Evolutionary conservation across 306 rosid species (phyloP).

Genomic region (Cajanus cajan): DNA sequence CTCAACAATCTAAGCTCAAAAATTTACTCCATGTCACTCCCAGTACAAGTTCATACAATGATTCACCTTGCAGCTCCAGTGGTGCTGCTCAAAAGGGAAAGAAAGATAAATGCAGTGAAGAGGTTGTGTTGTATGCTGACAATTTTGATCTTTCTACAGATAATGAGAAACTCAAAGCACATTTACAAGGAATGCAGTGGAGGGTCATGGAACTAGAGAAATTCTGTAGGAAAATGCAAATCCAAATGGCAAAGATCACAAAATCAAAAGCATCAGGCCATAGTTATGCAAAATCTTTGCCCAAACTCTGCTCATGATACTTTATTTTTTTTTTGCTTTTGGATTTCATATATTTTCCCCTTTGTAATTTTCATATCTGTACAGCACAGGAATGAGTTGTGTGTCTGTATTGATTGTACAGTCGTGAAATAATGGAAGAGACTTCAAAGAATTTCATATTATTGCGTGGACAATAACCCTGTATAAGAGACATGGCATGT

Average conservation of each 20-base stretch:
- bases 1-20: constrained; percentile 69
- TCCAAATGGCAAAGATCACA: constrained; percentile 68
- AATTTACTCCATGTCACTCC: constrained; percentile 47
- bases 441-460: constrained; percentile 31
- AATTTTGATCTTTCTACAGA: constrained; percentile 55
- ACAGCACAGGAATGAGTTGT: constrained; percentile 44
- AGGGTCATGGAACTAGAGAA: constrained; percentile 90
- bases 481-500: not conserved
- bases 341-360: constrained; percentile 1
- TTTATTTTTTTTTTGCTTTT: constrained; percentile 32
- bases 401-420: constrained; percentile 46
- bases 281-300: constrained; percentile 68
- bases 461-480: not conserved
- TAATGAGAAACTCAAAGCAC: constrained; percentile 59
- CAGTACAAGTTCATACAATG: constrained; percentile 34
- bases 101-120: constrained; percentile 52
- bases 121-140: constrained; percentile 57
- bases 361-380: constrained; percentile 40
- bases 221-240: constrained; percentile 74
- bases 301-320: constrained; percentile 88
- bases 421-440: constrained; percentile 40
- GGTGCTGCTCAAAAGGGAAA: constrained; percentile 36
- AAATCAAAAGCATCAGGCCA: constrained; percentile 63
- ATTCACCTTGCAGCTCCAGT: constrained; percentile 40
- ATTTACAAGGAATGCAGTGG: constrained; percentile 90